Conservation (phyloP, 305 asterid species). For the Rubia occidens region DNA sequence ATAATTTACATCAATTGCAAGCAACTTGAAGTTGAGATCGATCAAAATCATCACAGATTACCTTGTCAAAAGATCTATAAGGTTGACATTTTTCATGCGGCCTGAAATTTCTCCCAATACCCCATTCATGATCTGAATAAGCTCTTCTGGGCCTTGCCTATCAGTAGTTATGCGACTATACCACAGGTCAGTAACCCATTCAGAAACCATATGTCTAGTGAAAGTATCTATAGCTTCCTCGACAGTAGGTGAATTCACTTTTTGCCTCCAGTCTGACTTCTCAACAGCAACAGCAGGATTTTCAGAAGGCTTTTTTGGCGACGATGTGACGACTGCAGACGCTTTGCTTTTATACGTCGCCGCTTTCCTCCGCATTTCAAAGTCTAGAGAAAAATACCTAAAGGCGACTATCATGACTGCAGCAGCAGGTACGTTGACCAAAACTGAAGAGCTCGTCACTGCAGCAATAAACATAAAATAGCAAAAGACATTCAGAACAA, state of each 20-base stretch:
- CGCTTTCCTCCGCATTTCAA: constrained; percentile 74
- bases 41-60: constrained; percentile 24
- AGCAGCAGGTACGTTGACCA: constrained; percentile 86
- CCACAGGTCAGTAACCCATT: constrained; percentile 98
- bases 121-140: constrained; percentile 74
- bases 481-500: constrained; percentile 5
- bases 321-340: constrained; percentile 32
- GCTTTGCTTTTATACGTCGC: constrained; percentile 60
- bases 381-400: constrained; percentile 75
- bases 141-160: constrained; percentile 87
- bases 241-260: constrained; percentile 84
- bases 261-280: constrained; percentile 73
- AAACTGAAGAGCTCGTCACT: constrained; percentile 89
- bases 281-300: constrained; percentile 28
- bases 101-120: constrained; percentile 72
- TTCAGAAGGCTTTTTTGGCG: constrained; percentile 34
- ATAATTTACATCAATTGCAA: constrained; percentile 21
- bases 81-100: constrained; percentile 72
- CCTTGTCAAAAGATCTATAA: constrained; percentile 90
- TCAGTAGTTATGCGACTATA: constrained; percentile 89
- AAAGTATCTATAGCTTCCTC: constrained; percentile 90
- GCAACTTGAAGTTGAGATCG: constrained; percentile 16
- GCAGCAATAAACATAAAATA: constrained; percentile 27
- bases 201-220: constrained; percentile 81
- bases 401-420: constrained; percentile 46